Evolutionary conservation across 306 rosid species (phyloP), one percentile per base, ranked within the genome.

Genomic region (Cucurbita ficifolia): DNA sequence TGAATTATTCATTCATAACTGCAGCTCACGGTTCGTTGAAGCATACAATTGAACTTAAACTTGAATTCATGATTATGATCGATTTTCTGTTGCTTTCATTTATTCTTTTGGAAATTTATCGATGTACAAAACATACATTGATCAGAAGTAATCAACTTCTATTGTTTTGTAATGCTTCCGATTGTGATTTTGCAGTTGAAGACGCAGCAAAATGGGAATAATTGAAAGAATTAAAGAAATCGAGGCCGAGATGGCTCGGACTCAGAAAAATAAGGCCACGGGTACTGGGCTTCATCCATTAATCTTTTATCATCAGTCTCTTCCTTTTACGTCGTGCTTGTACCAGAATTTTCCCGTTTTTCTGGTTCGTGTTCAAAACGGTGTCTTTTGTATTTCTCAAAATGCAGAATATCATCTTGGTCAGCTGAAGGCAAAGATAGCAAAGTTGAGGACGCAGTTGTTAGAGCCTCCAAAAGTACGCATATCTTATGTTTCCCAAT

Each of bases 191-290:
- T 78, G 54, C 81, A 74, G 90, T 76, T 65, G 72, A 83, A 70
- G 29, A n/a, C 51, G 8, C 70, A 53, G 63, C 4, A 80, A 72
- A 82, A 95, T 95, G 99, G 99, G 99, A 80, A 95, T 95, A 77
- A 81, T 95, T 4, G 99, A 95, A 73, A 91, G 80, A 88, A 95
- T 95, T 86, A 91, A 88, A 74, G 99, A 95, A 84, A 95, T 95
- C 58, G 99, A 95, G 81, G 90, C 91, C 92, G 99, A 95, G 87
- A 95, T 95, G 99, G 96, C 97, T 81, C 95, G 99, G 78, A 95
- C 99, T 59, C 99, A 95, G 85, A 95, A 95, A 75, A 95, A 95
- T 75, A 95, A 95, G 85, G 99, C 99, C 64, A 95, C 99, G 33
- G 99, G 99, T 85, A 61, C 36, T 55, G 36, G 46, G 14, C 13